These are phyloP conservation scores for Populus hybrid DNA, from an alignment of 441 rosid species.

Conservation along the genomic window DNA sequence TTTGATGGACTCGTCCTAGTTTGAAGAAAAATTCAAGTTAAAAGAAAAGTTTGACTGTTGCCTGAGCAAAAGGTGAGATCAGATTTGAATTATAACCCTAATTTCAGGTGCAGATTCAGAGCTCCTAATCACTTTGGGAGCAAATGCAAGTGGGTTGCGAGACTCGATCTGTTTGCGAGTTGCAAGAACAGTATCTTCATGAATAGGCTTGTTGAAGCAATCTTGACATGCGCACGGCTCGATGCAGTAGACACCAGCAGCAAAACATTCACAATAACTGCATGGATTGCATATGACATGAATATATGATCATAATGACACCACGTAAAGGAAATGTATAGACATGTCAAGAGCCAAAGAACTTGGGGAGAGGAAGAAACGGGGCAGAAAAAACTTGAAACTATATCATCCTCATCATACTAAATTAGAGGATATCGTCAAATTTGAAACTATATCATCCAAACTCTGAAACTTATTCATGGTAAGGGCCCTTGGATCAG, in stretches of 20 bases:
- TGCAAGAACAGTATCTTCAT: conserved; percentile 94
- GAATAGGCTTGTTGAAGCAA: conserved; percentile 95
- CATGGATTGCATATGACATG: conserved; percentile 12
- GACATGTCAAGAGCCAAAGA: background rate
- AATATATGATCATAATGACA: background rate
- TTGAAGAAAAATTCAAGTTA: conserved; percentile 13
- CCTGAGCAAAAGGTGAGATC: conserved; percentile 8
- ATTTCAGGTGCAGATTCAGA: conserved; percentile 57
- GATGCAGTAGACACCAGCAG: conserved; percentile 97
- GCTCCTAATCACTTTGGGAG: conserved; percentile 88
- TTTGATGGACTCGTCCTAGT: conserved; percentile 76
- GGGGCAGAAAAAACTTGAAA: background rate
- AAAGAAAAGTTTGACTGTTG: conserved; percentile 5
- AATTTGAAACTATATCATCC: background rate
- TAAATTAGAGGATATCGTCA: background rate
- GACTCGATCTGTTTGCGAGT: conserved; percentile 98
- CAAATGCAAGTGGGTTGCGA: conserved; percentile 97
- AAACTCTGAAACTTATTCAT: background rate
- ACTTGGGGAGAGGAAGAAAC: background rate
- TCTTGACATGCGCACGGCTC: conserved; percentile 98
- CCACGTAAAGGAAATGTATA: background rate
- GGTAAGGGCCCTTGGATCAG: background rate
- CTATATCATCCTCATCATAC: background rate
- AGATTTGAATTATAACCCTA: conserved; percentile 45
- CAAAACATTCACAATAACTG: conserved; percentile 99